These are phyloP conservation scores for Penicillium silybi DNA, from an alignment of 495 filamentous ascomycete species.

Conservation along the genomic window DNA sequence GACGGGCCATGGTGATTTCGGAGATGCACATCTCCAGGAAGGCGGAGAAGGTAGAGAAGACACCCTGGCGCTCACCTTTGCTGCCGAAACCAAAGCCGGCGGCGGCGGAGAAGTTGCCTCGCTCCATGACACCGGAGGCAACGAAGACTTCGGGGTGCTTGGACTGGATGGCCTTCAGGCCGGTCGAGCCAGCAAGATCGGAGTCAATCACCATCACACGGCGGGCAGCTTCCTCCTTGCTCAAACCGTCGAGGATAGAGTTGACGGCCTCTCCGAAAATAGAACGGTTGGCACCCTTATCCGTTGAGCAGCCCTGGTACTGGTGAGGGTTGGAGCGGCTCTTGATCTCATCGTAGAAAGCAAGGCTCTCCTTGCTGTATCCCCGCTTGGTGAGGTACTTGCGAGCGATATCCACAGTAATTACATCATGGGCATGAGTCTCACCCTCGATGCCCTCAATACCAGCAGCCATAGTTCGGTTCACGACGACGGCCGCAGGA, in stretches of 20 bases:
- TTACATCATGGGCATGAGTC: conserved; percentile 35
- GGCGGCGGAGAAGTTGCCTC: conserved; percentile 39
- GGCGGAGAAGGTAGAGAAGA: conserved; percentile 41
- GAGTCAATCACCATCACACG: conserved; percentile 45
- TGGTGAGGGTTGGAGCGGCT: conserved; percentile 31
- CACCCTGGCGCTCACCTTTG: conserved; percentile 36
- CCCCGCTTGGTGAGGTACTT: conserved; percentile 39
- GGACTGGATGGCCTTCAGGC: conserved; percentile 31
- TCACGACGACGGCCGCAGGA: conserved; percentile 32
- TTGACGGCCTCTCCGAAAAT: conserved; percentile 42
- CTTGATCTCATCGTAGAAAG: conserved; percentile 41
- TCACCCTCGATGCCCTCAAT: conserved; percentile 35
- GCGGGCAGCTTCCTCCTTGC: conserved; percentile 34
- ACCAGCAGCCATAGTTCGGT: conserved; percentile 36
- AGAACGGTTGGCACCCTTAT: conserved; percentile 33
- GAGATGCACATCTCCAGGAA: conserved; percentile 42
- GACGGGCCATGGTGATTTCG: conserved; percentile 40
- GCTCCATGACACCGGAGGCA: conserved; percentile 38
- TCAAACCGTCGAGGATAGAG: conserved; percentile 31
- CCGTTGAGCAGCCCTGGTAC: conserved; percentile 30
- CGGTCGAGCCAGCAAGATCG: conserved; percentile 39
- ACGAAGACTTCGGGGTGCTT: conserved; percentile 36
- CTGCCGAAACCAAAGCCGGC: conserved; percentile 40
- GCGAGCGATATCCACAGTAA: conserved; percentile 35
- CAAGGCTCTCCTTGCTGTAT: conserved; percentile 31